Percentiles rank a stretch among this genome's conserved stretches.
phyloP scores from a whole-genome alignment of 805 yeast species.

The Lachancea sp. region DNA sequence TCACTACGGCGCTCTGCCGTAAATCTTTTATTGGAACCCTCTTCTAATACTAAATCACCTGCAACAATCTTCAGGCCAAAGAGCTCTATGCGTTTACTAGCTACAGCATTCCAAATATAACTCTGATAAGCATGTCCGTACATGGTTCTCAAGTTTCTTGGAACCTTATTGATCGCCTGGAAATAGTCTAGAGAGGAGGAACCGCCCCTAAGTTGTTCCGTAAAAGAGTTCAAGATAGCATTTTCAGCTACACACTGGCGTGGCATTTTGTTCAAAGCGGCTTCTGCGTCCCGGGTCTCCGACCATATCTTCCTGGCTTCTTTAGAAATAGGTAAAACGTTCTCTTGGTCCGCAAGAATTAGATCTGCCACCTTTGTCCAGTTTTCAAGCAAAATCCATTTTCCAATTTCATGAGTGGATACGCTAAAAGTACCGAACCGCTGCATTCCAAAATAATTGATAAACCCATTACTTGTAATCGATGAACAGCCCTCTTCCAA shows the following conservation, averaged over 20 bases:
- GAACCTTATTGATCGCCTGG: slow-evolving; percentile 79
- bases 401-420: slow-evolving; percentile 85
- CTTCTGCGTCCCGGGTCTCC: slow-evolving; percentile 56
- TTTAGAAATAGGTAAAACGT: slow-evolving; percentile 73
- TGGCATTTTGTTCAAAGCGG: slow-evolving; percentile 75
- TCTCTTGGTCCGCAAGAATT: slow-evolving; percentile 77
- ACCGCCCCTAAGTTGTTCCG: slow-evolving; percentile 43
- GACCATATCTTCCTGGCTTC: slow-evolving; percentile 83
- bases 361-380: slow-evolving; percentile 79
- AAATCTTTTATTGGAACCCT: slow-evolving; percentile 13
- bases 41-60: slow-evolving; percentile 69
- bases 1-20: slow-evolving; percentile 13
- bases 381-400: slow-evolving; percentile 57
- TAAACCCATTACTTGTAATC: slow-evolving; percentile 64
- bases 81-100: slow-evolving; percentile 64
- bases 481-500: slow-evolving; percentile 51
- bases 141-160: slow-evolving; percentile 87
- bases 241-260: slow-evolving; percentile 80
- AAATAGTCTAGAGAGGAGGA: slow-evolving; percentile 43
- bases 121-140: slow-evolving; percentile 98
- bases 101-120: slow-evolving; percentile 86
- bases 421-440: slow-evolving; percentile 93
- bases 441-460: slow-evolving; percentile 97
- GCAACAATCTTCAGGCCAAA: slow-evolving; percentile 64
- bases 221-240: slow-evolving; percentile 57